Base-by-base conservation (phyloP, 345 rosid genomes). In the Salix viminalis region DNA sequence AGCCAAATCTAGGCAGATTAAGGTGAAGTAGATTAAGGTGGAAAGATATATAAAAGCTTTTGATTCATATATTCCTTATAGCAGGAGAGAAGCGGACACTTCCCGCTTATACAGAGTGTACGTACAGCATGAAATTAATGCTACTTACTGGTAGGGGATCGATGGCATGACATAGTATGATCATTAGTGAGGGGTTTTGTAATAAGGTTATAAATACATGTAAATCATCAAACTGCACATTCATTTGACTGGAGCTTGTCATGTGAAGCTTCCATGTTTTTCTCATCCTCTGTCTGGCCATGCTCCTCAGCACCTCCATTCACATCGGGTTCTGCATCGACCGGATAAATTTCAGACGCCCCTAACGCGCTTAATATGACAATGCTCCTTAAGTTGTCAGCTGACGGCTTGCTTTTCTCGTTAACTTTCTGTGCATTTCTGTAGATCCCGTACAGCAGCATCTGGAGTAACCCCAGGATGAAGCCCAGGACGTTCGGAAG, bases 401-500 rank as follows among this genome's bases (percentile, higher is more conserved):
- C 86, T 12, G 70, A 42, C 7, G 0, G 8, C 41, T 68, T 68
- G 79, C 81, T 69, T 46, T 79, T 79, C 23, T 34, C 82, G 4
- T 73, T 64, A 1, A 62, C 83, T 66, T 79, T 76, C 58, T 71
- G 70, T 16, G 84, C 56, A 56, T 86, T 86, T 28, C 85, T 88
- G 88, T 86, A 92, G 7, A 84, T 56, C 15, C 80, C 83, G 71
- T 94, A 91, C 34, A 94, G 72, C 16, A 83, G 2, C 97, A 92
- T 94, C 83, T 92, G 98, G 60, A 85, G 34, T 72, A 91, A 65
- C 56, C 99, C 99, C 69, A 95, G 62, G 71, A 84, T 13, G 77
- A 95, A 86, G 26, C 99, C 99, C 36, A 89, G 9, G 11, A 95
- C 75, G 67, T 95, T 95, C 37, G 99, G 97, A 10, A 91, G 81